phyloP scores from a whole-genome alignment of 2,329 filamentous ascomycete species.

The Penicillium capsulatum region DNA sequence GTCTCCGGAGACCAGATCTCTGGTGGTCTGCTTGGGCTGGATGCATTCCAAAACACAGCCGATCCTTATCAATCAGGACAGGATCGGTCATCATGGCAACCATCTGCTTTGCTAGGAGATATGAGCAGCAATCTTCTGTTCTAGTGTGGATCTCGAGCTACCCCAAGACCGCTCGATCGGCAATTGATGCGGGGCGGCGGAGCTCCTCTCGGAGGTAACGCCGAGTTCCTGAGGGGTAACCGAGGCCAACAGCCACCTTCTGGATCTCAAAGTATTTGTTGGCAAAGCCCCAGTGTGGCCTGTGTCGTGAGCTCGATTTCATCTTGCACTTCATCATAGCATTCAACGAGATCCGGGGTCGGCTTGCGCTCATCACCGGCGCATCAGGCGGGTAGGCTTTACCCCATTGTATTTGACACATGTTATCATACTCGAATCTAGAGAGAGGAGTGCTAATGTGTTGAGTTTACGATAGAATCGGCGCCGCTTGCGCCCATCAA shows the following conservation, averaged over 20 bases:
- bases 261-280: slow-evolving; percentile 1
- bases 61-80: slow-evolving; percentile 29
- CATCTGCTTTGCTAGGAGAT: slow-evolving; percentile 40
- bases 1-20: slow-evolving; percentile 45
- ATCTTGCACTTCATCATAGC: slow-evolving; percentile 16
- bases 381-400: slow-evolving; percentile 55
- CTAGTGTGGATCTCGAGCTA: slow-evolving; percentile 7
- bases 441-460: slow-evolving; percentile 5
- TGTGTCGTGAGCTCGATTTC: not conserved
- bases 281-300: not conserved
- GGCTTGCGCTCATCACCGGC: slow-evolving; percentile 57
- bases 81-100: slow-evolving; percentile 37
- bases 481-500: slow-evolving; percentile 54
- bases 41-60: slow-evolving; percentile 32
- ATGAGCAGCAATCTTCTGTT: slow-evolving; percentile 25
- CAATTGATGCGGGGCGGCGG: slow-evolving; percentile 25
- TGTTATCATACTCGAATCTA: no score
- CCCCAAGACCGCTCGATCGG: slow-evolving; percentile 11
- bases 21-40: slow-evolving; percentile 34
- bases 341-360: slow-evolving; percentile 49
- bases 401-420: no score
- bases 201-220: slow-evolving; percentile 23
- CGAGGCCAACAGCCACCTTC: slow-evolving; percentile 11
- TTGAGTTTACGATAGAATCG: slow-evolving; percentile 48
- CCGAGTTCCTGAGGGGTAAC: slow-evolving; percentile 22